phyloP scores from a whole-genome alignment of 345 rosid genomes.

The Rhodamnia argentea region DNA sequence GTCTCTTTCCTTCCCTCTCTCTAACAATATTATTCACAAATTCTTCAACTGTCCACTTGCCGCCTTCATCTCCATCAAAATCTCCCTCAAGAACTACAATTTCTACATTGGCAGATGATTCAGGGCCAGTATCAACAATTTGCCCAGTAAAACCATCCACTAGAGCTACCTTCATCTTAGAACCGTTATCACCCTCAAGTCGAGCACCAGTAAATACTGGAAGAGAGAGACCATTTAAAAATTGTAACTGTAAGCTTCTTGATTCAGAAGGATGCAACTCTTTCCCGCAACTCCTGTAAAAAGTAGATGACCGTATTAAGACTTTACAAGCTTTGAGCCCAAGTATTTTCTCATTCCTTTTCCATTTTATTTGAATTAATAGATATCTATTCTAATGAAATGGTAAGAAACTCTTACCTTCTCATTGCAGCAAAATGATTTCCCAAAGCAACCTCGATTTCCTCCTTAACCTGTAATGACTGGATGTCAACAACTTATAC shows the following conservation, averaged over 20 bases:
- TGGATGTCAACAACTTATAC: neutral
- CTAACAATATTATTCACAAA: conserved; percentile 75
- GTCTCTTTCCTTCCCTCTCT: conserved; percentile 95
- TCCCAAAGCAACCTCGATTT: conserved; percentile 76
- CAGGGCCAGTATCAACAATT: conserved; percentile 47
- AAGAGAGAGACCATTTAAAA: conserved; percentile 53
- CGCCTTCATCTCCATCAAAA: conserved; percentile 57
- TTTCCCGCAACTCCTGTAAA: conserved; percentile 58
- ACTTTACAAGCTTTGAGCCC: neutral
- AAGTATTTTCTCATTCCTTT: neutral
- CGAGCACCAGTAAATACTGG: conserved; percentile 95
- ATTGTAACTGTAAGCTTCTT: conserved; percentile 55
- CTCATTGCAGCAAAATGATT: conserved; percentile 55
- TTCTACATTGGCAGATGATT: conserved; percentile 72
- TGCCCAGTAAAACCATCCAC: conserved; percentile 53
- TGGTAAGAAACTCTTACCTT: conserved; percentile 27
- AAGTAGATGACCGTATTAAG: neutral
- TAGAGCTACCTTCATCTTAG: conserved; percentile 49
- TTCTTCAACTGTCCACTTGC: conserved; percentile 64
- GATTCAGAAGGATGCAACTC: conserved; percentile 45
- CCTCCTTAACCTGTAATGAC: conserved; percentile 78
- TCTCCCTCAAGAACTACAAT: conserved; percentile 92
- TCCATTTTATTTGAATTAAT: neutral
- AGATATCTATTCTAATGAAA: neutral
- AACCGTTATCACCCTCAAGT: conserved; percentile 64